phyloP scores from a whole-genome alignment of 805 yeast species.

The Sugiyamaella valdiviana region DNA sequence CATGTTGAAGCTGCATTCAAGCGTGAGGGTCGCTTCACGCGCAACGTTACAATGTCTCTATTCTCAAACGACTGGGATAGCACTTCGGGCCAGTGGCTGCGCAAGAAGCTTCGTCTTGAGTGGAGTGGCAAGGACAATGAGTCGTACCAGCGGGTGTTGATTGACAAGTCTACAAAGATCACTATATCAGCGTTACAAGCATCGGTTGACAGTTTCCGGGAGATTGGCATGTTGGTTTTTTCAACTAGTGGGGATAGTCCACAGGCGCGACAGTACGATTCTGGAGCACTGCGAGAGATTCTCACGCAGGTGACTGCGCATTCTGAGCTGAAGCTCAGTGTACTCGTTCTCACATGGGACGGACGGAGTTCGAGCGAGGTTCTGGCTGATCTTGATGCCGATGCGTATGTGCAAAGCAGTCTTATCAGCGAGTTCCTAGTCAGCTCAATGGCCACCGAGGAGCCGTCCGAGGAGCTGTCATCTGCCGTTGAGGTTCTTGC shows the following conservation, averaged over 20 bases:
- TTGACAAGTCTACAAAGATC: slow-evolving; percentile 30
- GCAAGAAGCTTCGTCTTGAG: slow-evolving; percentile 38
- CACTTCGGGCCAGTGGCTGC: slow-evolving; percentile 45
- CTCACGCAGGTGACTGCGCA: slow-evolving; percentile 32
- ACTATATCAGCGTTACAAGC: slow-evolving; percentile 40
- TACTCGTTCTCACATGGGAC: slow-evolving; percentile 40
- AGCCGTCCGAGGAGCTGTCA: not conserved
- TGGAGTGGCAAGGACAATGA: slow-evolving; percentile 27
- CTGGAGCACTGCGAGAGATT: slow-evolving; percentile 33
- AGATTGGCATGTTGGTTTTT: slow-evolving; percentile 41
- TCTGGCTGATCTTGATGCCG: not conserved
- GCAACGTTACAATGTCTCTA: slow-evolving; percentile 35
- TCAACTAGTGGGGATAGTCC: slow-evolving; percentile 44
- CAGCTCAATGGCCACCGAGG: not conserved
- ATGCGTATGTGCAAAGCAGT: not conserved
- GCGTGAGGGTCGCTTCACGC: slow-evolving; percentile 22
- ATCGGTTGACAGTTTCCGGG: slow-evolving; percentile 35
- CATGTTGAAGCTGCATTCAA: slow-evolving; percentile 30
- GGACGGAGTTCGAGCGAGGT: not conserved
- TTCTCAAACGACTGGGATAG: slow-evolving; percentile 46
- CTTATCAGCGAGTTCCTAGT: not conserved
- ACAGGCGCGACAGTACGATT: slow-evolving; percentile 31
- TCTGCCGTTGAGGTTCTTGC: not conserved
- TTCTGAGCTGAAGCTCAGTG: slow-evolving; percentile 36
- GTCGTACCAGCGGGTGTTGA: slow-evolving; percentile 28